Conservation (phyloP, 257 asterid species). For the Solanum arcanum region DNA sequence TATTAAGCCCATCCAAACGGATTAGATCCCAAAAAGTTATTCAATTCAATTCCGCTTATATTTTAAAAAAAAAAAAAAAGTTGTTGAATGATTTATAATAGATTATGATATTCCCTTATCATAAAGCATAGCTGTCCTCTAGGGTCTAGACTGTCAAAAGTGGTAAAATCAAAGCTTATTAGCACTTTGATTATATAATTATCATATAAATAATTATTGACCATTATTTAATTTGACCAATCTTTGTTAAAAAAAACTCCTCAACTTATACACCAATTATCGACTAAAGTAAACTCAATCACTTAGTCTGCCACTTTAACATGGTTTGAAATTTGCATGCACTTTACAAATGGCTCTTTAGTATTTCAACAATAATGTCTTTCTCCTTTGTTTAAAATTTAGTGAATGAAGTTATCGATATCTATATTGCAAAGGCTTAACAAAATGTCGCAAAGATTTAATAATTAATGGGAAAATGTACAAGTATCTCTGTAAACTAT, state of each 20-base stretch:
- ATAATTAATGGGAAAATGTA: too few species aligned
- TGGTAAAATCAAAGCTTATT: not conserved
- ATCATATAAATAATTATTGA: not conserved
- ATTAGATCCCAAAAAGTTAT: too few species aligned
- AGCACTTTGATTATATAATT: not conserved
- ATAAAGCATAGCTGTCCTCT: not conserved
- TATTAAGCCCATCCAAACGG: too few species aligned
- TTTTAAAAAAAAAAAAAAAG: too few species aligned
- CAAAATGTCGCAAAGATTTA: too few species aligned
- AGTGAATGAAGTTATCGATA: not conserved
- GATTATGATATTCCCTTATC: not conserved
- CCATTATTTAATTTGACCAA: not conserved
- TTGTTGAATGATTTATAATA: not conserved
- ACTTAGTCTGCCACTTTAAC: not conserved
- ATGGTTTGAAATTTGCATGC: not conserved
- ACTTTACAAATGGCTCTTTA: not conserved
- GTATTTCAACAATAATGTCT: not conserved
- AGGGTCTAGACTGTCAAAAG: not conserved
- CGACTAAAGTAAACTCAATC: not conserved
- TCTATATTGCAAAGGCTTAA: not conserved
- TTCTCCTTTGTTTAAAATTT: not conserved
- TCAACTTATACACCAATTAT: not conserved
- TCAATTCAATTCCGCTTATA: not conserved
- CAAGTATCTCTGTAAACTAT: fast-evolving
- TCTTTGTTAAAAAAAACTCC: not conserved